Percentiles rank a stretch among this genome's conserved stretches.
These are phyloP conservation scores for Kuraishia hungarica DNA, from an alignment of 805 yeast genomes.

Conservation along the genomic window DNA sequence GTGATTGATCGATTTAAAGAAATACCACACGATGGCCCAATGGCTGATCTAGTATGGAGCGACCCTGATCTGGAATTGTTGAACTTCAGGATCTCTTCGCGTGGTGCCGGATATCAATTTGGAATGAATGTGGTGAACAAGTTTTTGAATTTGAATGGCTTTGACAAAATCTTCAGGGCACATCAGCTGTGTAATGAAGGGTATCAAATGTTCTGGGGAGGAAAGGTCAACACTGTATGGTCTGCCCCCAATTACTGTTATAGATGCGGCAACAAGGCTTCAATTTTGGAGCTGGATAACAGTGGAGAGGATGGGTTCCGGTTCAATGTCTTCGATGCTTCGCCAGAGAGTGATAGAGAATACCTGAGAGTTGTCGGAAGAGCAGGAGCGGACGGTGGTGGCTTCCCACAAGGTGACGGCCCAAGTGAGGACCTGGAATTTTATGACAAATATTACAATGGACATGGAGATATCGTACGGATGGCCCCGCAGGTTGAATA, in stretches of 20 bases:
- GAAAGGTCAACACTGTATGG: slow-evolving; percentile 94
- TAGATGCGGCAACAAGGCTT: slow-evolving; percentile 93
- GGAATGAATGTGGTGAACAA: slow-evolving; percentile 87
- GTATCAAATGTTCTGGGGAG: slow-evolving; percentile 83
- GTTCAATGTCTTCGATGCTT: slow-evolving; percentile 94
- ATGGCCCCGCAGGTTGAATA: slow-evolving; percentile 33
- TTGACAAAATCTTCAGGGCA: slow-evolving; percentile 82
- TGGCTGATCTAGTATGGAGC: slow-evolving; percentile 98
- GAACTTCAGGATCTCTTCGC: slow-evolving; percentile 82
- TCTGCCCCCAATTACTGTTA: slow-evolving; percentile 97
- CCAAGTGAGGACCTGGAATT: slow-evolving; percentile 1
- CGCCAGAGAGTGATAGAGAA: slow-evolving; percentile 81
- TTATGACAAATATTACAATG: slow-evolving; percentile 1
- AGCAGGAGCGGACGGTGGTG: slow-evolving; percentile 6
- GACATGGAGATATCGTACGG: slow-evolving; percentile 4
- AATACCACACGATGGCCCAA: slow-evolving; percentile 98
- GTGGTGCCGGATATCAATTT: slow-evolving; percentile 98
- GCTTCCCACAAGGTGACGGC: slow-evolving; percentile 8
- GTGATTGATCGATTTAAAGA: slow-evolving; percentile 88
- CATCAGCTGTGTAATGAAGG: slow-evolving; percentile 98
- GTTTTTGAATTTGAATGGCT: slow-evolving; percentile 67
- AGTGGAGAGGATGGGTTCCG: slow-evolving; percentile 51
- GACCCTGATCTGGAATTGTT: slow-evolving; percentile 83
- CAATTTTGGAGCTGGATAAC: slow-evolving; percentile 79
- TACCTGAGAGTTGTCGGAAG: slow-evolving; percentile 27